Evolutionary conservation across 106 monocot species (phyloP).

Genomic region (Phalaenopsis aphrodite): DNA sequence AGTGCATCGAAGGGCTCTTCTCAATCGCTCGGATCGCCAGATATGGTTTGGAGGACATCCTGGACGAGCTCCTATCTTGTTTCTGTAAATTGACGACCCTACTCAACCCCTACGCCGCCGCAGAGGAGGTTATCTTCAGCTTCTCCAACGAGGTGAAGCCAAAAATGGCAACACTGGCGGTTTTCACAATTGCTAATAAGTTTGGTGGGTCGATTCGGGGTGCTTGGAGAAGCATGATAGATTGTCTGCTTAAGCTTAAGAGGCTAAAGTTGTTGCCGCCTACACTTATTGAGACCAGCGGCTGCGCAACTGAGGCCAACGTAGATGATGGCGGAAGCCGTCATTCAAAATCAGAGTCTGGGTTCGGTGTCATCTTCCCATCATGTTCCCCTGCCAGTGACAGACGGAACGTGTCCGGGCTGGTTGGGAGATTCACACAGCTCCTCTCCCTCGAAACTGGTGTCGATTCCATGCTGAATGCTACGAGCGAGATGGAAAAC

Average conservation of each 20-base stretch:
- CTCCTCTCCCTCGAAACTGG: constrained; percentile 54
- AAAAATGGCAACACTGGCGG: constrained; percentile 75
- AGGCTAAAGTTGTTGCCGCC: constrained; percentile 63
- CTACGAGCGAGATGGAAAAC: constrained; percentile 66
- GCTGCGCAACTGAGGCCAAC: neutral
- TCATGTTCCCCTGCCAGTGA: constrained; percentile 23
- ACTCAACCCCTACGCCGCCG: constrained; percentile 71
- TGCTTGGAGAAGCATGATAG: constrained; percentile 71
- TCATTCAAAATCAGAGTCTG: constrained; percentile 31
- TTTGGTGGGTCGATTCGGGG: constrained; percentile 71
- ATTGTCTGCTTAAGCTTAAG: constrained; percentile 85
- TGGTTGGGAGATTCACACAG: constrained; percentile 55
- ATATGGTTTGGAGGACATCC: constrained; percentile 68
- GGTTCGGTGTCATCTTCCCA: constrained; percentile 45
- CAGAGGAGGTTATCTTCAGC: constrained; percentile 66
- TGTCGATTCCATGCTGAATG: constrained; percentile 49
- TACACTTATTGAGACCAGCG: constrained; percentile 21
- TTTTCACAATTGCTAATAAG: constrained; percentile 87
- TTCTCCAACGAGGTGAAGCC: constrained; percentile 82
- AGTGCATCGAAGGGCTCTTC: constrained; percentile 66
- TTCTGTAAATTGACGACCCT: constrained; percentile 87
- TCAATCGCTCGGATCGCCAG: constrained; percentile 56
- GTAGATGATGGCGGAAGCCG: neutral
- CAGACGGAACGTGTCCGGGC: constrained; percentile 19
- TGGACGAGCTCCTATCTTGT: constrained; percentile 82